Base-by-base conservation (phyloP, 164 flowering plant species). In the Magnolia kwangsiensis region DNA sequence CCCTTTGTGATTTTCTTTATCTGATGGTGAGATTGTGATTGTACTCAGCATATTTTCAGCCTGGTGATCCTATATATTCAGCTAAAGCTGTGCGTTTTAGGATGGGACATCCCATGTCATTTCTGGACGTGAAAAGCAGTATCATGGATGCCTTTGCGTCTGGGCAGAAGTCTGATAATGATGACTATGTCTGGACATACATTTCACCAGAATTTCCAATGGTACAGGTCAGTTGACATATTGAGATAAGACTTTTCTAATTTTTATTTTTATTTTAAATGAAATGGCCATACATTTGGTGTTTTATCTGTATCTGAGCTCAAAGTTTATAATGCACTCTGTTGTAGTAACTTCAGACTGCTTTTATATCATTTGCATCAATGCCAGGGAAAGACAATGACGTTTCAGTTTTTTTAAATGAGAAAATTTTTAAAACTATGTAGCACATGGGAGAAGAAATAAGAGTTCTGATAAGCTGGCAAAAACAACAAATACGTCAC, bases 41-140 rank as follows among this genome's bases (percentile, higher is more conserved):
- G 16, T 31, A 29, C 68, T 19, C 86, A 88, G 90, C 90, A 14
- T 85, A 58, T 79, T 88, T 86, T 80, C 86, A 88, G 77, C n/a
- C 4, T 77, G 90, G 86, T 29, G 50, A 29, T 74, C 89, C 90
- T 59, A 88, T 85, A 72, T 88, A 88, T 80, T 86, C 90, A 13
- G 82, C 86, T 21, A 83, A 83, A 81, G 78, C 81, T 68, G 90
- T 88, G 63, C 80, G 89, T 50, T 88, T 88, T 78, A 80, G 80
- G 55, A 75, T 86, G 80, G 90, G 90, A 23, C 82, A 82, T 80
- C 45, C 75, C 31, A 83, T 79, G 78, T 61, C 45, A 45, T 74
- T 74, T 21, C 63, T 72, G 66, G 78, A 78, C 51, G 58, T 50
- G 7, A 71, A 51, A 67, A 75, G 61, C 20, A 77, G 71, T 61